Base-by-base conservation (phyloP, 768 basidiomycete species). In the Suillus decipiens region DNA sequence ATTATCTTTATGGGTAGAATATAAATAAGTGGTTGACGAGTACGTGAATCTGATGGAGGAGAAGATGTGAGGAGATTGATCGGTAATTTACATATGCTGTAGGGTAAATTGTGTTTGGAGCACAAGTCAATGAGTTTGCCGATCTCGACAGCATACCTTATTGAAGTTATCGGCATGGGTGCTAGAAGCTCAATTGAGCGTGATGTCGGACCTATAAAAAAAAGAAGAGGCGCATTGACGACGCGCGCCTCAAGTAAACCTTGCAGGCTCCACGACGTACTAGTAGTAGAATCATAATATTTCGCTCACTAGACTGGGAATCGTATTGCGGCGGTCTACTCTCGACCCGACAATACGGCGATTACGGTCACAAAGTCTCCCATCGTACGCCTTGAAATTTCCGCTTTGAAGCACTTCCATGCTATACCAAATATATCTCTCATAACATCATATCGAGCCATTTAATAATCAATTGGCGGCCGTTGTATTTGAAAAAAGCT, bases 1-100 rank as follows among this genome's bases (percentile, higher is more conserved):
- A 57, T 57, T 19, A 57, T 41, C 2, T 5, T 50, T 50, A 28
- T 28, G 28, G 24, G 15, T 10, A 10, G 15, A 51, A 51, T 51
- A 31, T 51, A 51, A 51, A 51, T 51, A 9, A 31, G 28, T 51
- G 28, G 48, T 50, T 34, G n/a, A 36, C 36, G 2, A 34, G n/a
- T 56, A 57, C 56, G 56, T 41, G 24, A 57, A 57, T 41, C 3
- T 51, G 50, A 51, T 51, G 50, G 3, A n/a, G 43, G 11, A 53
- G 51, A 34, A 33, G 33, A 53, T 53, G 10, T 53, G 55, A 57
- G 56, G 56, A 19, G 56, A 41, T 57, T 41, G 28, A 11, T 2
- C 24, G 55, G 55, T 22, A 14, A 55, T n/a, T n/a, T n/a, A n/a
- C n/a, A n/a, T n/a, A n/a, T n/a, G n/a, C n/a, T 28, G 28, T 28